These are phyloP conservation scores for Yamadazyma aaseri DNA, from an alignment of 1,139 yeast species.

Conservation along the genomic window DNA sequence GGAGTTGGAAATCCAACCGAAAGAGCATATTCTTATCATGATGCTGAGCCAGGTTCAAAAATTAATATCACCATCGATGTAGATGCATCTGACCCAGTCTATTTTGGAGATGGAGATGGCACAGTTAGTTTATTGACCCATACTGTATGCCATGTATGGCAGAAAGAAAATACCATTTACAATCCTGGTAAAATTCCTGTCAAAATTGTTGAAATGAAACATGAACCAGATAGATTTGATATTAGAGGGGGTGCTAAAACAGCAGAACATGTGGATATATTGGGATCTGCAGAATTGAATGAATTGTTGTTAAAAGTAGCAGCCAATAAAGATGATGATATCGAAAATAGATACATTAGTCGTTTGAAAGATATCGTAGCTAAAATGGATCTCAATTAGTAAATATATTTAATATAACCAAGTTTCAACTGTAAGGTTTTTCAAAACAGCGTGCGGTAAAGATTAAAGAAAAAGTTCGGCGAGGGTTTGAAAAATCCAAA, in stretches of 20 bases:
- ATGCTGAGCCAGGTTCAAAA: constrained; percentile 54
- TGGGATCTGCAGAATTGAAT: constrained; percentile 90
- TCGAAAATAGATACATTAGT: constrained; percentile 61
- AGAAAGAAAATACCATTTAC: constrained; percentile 62
- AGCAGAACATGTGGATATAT: constrained; percentile 95
- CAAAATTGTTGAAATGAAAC: constrained; percentile 83
- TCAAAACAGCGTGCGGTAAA: not conserved
- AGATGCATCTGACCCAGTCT: constrained; percentile 59
- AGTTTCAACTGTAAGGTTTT: not conserved
- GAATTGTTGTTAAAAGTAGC: constrained; percentile 82
- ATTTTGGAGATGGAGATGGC: constrained; percentile 92
- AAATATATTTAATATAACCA: not conserved
- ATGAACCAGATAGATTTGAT: constrained; percentile 91
- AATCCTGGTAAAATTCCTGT: constrained; percentile 79
- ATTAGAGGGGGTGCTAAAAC: constrained; percentile 97
- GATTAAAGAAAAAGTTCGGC: no score
- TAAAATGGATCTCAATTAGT: constrained; percentile 21
- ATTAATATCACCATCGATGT: constrained; percentile 69
- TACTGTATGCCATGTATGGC: constrained; percentile 80
- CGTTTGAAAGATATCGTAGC: constrained; percentile 58
- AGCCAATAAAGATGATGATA: constrained; percentile 69
- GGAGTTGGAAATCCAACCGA: constrained; percentile 97
- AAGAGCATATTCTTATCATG: constrained; percentile 78
- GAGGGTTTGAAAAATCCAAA: not conserved
- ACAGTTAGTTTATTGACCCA: constrained; percentile 88